Percentiles rank a stretch among this genome's conserved stretches.
Evolutionary conservation across 1,284 basidiomycete genomes (phyloP).

Genomic region (Ustilago nuda): DNA sequence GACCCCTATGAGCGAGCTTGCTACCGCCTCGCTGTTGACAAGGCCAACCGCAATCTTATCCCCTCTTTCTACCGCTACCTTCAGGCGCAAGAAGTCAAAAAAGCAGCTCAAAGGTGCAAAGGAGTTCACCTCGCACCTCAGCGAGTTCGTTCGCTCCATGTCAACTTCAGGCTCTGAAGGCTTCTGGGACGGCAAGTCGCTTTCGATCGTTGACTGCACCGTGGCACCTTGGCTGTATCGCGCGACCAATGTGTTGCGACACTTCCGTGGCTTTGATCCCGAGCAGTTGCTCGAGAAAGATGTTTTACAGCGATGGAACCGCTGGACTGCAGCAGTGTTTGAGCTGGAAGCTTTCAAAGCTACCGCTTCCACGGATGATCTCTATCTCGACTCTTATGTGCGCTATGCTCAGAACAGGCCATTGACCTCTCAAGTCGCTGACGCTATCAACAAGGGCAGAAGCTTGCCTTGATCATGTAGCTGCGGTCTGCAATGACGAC

Average conservation of each 20-base stretch:
- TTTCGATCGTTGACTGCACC: constrained; percentile 79
- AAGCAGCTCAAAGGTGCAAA: constrained; percentile 75
- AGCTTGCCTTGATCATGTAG: constrained; percentile 26
- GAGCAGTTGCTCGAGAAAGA: constrained; percentile 70
- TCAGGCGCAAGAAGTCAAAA: constrained; percentile 77
- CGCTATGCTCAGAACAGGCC: constrained; percentile 60
- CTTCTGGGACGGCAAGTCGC: constrained; percentile 75
- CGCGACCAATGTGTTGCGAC: constrained; percentile 76
- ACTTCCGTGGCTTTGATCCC: constrained; percentile 77
- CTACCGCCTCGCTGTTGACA: constrained; percentile 78
- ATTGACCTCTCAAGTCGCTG: constrained; percentile 58
- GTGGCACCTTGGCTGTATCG: constrained; percentile 81
- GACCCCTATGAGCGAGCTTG: constrained; percentile 79
- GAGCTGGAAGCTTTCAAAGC: constrained; percentile 76
- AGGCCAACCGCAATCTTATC: constrained; percentile 76
- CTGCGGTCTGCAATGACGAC: not conserved
- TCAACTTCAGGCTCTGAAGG: constrained; percentile 54
- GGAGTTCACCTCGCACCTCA: constrained; percentile 75
- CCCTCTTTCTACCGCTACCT: constrained; percentile 83
- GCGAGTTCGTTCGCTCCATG: constrained; percentile 74
- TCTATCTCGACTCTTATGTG: constrained; percentile 80
- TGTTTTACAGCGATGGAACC: constrained; percentile 73
- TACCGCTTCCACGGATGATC: constrained; percentile 78
- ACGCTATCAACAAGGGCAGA: constrained; percentile 60
- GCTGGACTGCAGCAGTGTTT: constrained; percentile 75